Conservation (phyloP, 495 filamentous ascomycete species). For the Thozetella sp. region DNA sequence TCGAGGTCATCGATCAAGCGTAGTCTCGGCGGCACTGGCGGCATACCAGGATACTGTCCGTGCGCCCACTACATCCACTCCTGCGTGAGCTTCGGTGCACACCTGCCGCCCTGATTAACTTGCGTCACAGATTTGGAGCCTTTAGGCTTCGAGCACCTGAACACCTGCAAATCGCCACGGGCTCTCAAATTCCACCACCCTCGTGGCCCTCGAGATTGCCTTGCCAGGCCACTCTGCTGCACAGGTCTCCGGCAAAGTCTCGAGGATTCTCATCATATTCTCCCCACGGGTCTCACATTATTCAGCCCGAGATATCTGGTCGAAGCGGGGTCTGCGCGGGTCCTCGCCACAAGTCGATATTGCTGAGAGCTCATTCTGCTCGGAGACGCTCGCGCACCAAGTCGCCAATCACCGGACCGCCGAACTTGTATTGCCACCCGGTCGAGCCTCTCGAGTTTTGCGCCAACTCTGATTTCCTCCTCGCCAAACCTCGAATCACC, state of each 20-base stretch:
- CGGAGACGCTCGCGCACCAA: background rate
- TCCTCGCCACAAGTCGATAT: background rate
- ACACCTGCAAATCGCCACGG: background rate
- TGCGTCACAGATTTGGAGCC: background rate
- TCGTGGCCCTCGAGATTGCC: background rate
- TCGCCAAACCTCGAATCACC: too few relatives aligned
- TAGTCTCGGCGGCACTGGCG: too few relatives aligned
- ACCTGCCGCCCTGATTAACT: constrained; percentile 1
- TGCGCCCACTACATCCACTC: background rate
- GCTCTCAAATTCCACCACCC: background rate
- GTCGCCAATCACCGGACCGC: background rate
- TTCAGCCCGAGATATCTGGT: background rate
- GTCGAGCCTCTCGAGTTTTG: too few relatives aligned
- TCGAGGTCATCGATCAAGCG: too few relatives aligned
- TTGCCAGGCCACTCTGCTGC: background rate
- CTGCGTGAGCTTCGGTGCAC: background rate
- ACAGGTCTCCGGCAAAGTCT: background rate
- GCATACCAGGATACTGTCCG: background rate
- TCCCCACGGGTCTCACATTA: background rate
- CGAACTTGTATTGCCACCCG: background rate
- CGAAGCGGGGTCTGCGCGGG: constrained; percentile 2
- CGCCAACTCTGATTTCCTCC: too few relatives aligned
- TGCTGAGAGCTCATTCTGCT: background rate
- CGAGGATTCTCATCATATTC: too few relatives aligned
- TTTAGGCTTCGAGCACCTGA: background rate